Percentiles rank a stretch among this genome's conserved stretches.
Conservation (phyloP, 371 early-diverging fungal species). For the Mucor racemosus region DNA sequence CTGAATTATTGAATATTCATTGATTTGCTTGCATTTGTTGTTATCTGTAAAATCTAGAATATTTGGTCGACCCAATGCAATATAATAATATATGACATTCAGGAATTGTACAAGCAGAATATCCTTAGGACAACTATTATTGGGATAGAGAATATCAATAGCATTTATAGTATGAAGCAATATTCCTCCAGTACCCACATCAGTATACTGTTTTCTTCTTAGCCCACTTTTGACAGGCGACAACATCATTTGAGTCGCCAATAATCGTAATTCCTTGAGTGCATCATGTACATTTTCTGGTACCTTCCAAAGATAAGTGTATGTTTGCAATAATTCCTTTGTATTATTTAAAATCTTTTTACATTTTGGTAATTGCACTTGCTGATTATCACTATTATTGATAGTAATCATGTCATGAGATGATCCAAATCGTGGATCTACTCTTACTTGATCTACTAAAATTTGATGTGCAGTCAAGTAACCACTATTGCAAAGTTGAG, state of each 20-base stretch:
- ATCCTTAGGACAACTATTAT: slow-evolving; percentile 10
- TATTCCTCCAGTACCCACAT: neutral
- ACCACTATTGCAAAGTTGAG: neutral
- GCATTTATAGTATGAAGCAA: slow-evolving; percentile 14
- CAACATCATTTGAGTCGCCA: slow-evolving; percentile 12
- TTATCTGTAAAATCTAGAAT: neutral
- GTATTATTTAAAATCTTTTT: slow-evolving; percentile 6
- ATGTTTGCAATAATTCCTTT: slow-evolving; percentile 6
- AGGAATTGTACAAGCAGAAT: slow-evolving; percentile 17
- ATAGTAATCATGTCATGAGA: neutral
- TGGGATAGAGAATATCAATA: slow-evolving; percentile 17
- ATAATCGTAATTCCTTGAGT: slow-evolving; percentile 8
- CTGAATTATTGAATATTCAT: neutral
- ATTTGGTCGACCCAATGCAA: slow-evolving; percentile 9
- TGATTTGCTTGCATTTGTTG: neutral
- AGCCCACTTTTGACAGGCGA: neutral
- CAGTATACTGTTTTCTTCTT: neutral
- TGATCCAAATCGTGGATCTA: slow-evolving; percentile 16
- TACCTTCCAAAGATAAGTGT: slow-evolving; percentile 11
- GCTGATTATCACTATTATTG: neutral
- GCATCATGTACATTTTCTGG: neutral
- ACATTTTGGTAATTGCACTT: neutral
- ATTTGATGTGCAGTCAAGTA: slow-evolving; percentile 14
- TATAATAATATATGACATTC: slow-evolving; percentile 18
- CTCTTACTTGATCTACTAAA: slow-evolving; percentile 10